Base-by-base conservation (phyloP, 2,329 filamentous ascomycete species). In the Fusarium abutilonis region DNA sequence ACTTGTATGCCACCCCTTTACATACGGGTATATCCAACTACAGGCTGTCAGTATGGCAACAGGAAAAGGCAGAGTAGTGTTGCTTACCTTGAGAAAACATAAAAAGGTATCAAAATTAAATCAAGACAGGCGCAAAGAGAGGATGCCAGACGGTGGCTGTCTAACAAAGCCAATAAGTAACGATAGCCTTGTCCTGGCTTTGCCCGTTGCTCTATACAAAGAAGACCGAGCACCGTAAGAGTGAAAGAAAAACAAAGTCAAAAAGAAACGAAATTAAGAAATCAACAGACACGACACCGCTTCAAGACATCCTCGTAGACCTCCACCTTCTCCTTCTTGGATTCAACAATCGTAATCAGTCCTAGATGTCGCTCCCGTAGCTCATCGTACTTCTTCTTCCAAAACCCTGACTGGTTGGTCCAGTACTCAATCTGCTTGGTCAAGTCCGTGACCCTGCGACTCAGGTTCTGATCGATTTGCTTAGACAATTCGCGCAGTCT, bases 251-350 rank as follows among this genome's bases (percentile, higher is more conserved):
- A 53, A 34, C 19, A 10, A 32, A 14, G 29, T 13, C 10, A 15
- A 15, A 36, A 17, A 39, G 38, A 41, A 17, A 14, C 23, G 15
- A 31, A 15, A 5, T 28, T 19, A 17, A 31, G 3, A 21, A 35
- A 48, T 63, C 49, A 76, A 19, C 73, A 66, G 17, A 75, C 67
- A 14, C 72, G 66, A 13, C 70, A 64, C n/a, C 73, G 59, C 47
- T 66, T 70, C 15, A 77, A 36, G 4, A 77, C 70, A 29, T 77
- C 74, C 39, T 77, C 74, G 23, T 76, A 77, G 3, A 66, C 66
- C 32, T 64, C 64, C 52, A 75, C 67, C 71, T 76, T 76, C 42
- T 70, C 68, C 13, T 67, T 64, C 57, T 74, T 67, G 21, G 69
- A 62, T 39, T 76, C 72, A 17, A 75, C 52, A 15, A 73, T 56